Conservation (phyloP, 139 green algal species). For the Chlorella sp. region DNA sequence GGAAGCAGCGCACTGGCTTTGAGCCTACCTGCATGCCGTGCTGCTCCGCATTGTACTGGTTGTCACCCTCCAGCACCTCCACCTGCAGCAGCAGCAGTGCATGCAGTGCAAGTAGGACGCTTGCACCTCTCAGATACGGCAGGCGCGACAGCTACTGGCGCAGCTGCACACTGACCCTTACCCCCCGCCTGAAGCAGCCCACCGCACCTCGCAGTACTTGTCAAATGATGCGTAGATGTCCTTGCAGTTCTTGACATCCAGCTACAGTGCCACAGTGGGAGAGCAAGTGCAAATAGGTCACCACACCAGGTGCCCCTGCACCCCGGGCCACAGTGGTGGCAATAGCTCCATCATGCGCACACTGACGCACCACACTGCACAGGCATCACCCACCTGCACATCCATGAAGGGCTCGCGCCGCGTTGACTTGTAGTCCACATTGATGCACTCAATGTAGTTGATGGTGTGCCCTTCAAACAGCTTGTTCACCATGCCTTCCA, state of each 20-base stretch:
- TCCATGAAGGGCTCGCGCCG: constrained; percentile 92
- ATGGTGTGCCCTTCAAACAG: constrained; percentile 94
- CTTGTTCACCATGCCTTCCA: constrained; percentile 92
- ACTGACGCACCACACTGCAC: too few relatives aligned
- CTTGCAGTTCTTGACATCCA: constrained; percentile 96
- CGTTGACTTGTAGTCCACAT: constrained; percentile 93
- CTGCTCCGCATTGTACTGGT: constrained; percentile 96
- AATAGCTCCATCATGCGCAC: too few relatives aligned
- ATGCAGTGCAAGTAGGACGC: too few relatives aligned
- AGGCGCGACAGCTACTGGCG: too few relatives aligned
- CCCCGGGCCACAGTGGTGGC: too few relatives aligned
- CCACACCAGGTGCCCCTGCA: too few relatives aligned
- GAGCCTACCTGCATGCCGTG: constrained; percentile 83
- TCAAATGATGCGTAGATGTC: constrained; percentile 86
- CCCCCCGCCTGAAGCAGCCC: too few relatives aligned
- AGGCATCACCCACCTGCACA: too few relatives aligned
- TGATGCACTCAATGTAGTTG: constrained; percentile 95
- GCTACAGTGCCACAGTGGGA: constrained; percentile 63
- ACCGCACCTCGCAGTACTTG: constrained; percentile 72
- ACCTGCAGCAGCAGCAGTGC: constrained; percentile 31
- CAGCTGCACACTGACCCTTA: too few relatives aligned
- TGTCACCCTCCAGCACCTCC: constrained; percentile 85
- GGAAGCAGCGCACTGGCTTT: too few relatives aligned
- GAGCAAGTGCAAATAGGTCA: too few relatives aligned
- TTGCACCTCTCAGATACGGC: too few relatives aligned